Conservation (phyloP, 176 grass and related monocot species). For the Raddia guianensis region DNA sequence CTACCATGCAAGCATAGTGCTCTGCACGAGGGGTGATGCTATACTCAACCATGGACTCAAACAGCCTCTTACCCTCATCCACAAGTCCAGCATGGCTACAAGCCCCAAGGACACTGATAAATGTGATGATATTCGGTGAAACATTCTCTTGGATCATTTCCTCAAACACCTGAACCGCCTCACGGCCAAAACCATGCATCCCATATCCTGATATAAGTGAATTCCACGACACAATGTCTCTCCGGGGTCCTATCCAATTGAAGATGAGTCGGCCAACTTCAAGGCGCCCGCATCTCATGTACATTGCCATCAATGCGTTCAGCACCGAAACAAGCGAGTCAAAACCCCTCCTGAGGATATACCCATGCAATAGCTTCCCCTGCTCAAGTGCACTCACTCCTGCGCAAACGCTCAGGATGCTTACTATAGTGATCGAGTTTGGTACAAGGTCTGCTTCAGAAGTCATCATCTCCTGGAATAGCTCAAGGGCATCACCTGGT, state of each 20-base stretch:
- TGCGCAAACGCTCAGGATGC: slow-evolving; percentile 58
- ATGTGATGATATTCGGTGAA: slow-evolving; percentile 66
- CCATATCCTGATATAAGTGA: slow-evolving; percentile 74
- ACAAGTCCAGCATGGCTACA: slow-evolving; percentile 88
- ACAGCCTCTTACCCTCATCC: slow-evolving; percentile 76
- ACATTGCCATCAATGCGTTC: slow-evolving; percentile 72
- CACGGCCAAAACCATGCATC: slow-evolving; percentile 56
- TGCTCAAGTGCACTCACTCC: slow-evolving; percentile 54
- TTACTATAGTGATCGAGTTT: slow-evolving; percentile 65
- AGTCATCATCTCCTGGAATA: slow-evolving; percentile 76
- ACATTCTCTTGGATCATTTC: slow-evolving; percentile 59
- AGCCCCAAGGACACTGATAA: slow-evolving; percentile 70
- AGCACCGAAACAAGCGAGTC: slow-evolving; percentile 57
- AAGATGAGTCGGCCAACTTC: slow-evolving; percentile 45
- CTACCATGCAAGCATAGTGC: slow-evolving; percentile 80
- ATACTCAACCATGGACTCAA: slow-evolving; percentile 58
- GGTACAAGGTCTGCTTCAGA: slow-evolving; percentile 53
- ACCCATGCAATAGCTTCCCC: slow-evolving; percentile 66
- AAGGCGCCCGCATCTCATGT: slow-evolving; percentile 74
- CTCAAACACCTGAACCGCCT: slow-evolving; percentile 57
- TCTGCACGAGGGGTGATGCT: slow-evolving; percentile 56
- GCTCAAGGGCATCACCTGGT: slow-evolving; percentile 60
- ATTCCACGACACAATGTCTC: slow-evolving; percentile 77
- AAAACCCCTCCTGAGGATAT: slow-evolving; percentile 65
- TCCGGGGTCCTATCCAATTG: slow-evolving; percentile 46